Evolutionary conservation across 495 filamentous ascomycete species (phyloP), one percentile per base, ranked within the genome.

Genomic region (Talaromyces adpressus): DNA sequence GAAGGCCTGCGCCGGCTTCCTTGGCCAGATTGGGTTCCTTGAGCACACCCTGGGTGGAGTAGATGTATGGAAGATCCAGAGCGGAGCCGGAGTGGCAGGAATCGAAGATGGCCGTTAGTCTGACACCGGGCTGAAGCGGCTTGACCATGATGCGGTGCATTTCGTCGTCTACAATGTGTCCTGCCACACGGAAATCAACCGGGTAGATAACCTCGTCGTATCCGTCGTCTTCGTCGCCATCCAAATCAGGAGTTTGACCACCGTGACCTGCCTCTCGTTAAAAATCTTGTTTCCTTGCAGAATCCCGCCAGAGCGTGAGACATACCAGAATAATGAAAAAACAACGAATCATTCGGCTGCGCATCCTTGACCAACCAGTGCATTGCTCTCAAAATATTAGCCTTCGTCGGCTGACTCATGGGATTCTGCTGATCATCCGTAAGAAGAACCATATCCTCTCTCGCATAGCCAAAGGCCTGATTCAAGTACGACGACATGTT

Each of bases 151-250:
- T 97, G 59, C 90, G 84, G 73, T 98, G 94, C 92, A 98, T 96
- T 78, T 98, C 94, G 69, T 98, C 94, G 72, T 98, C 94, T 62
- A 94, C 92, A 68, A 98, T 96, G 74, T 97, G 93, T 4, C 95
- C 94, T 52, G 88, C 88, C 59, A 84, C 82, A 41, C 92, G 82
- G 82, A 97, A 98, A 73, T 98, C 94, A 3, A 97, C 91, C 3
- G 94, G 94, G 72, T 97, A 98, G 70, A 98, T 95, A 54, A 97
- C 95, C 76, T 98, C 94, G 69, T 98, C 94, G 69, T 97, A 97
- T 62, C 93, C 93, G 68, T 97, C 92, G 14, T 92, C 89, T 75
- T 97, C 92, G 69, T 97, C 92, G 12, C 92, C 94, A 66, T 98
- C 93, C 20, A 92, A 76, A 77, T 98, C 94, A 66, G 90, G 90